Evolutionary conservation across 176 grass and related monocot species (phyloP).

Genomic region (Urochloa ruziziensis): DNA sequence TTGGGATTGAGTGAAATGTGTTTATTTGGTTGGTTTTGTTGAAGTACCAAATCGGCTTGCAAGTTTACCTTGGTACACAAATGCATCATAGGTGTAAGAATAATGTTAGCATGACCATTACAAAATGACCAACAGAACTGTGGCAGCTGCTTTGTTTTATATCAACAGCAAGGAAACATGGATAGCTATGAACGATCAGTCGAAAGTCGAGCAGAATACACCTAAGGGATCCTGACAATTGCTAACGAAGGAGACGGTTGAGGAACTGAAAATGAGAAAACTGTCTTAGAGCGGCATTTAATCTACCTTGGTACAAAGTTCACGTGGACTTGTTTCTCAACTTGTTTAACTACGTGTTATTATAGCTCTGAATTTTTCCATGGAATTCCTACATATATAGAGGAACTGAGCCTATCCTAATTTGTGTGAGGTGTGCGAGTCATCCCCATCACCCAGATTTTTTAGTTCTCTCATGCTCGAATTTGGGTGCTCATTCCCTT

Average conservation of each 20-base stretch:
- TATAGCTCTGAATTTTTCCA: not conserved
- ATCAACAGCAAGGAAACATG: not conserved
- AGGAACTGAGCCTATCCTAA: not conserved
- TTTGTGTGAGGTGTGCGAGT: not conserved
- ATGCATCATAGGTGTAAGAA: not conserved
- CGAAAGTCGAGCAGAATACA: not conserved
- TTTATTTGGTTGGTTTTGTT: not conserved
- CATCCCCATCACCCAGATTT: not conserved
- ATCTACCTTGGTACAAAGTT: slow-evolving; percentile 17
- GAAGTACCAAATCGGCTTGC: not conserved
- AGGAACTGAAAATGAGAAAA: not conserved
- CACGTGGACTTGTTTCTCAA: not conserved
- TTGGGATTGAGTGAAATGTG: not conserved
- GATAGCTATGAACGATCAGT: not conserved
- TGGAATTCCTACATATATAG: not conserved
- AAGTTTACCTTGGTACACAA: not conserved
- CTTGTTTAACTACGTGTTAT: not conserved
- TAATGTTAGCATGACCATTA: not conserved
- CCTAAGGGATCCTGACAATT: not conserved
- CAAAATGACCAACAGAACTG: not conserved
- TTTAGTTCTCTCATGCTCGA: not conserved
- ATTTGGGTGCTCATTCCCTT: not conserved
- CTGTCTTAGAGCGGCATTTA: not conserved
- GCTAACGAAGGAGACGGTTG: not conserved
- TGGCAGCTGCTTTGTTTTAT: slow-evolving; percentile 1